Base-by-base conservation (phyloP, 139 green algal genomes). In the Chlamydomonas schloesseri region DNA sequence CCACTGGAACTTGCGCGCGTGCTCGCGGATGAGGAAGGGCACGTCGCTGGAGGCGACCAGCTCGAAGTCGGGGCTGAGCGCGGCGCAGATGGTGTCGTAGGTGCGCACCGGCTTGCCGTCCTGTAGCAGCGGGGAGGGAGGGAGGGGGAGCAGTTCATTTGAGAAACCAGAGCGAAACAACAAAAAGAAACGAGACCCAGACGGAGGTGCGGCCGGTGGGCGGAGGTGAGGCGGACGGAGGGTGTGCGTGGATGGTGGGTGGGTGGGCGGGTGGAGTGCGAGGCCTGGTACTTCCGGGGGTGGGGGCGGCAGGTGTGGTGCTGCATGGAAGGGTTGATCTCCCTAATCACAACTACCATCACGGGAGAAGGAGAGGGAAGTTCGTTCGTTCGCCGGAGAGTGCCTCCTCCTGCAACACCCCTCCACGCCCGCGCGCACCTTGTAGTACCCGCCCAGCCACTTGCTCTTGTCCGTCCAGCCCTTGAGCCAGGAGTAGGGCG, bases 401-500 rank as follows among this genome's bases (percentile, higher is more conserved):
- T n/a, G n/a, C n/a, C 2, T 9, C 71, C 10, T 18, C 71, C 71
- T 11, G 28, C 47, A 0, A 24, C 3, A 21, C 53, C 53, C 53
- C 53, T 58, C 53, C 53, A 58, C 53, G 13, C 53, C 53, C 53
- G n/a, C n/a, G 3, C 82, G 2, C 57, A 81, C 82, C 82, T 88
- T 84, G 81, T 87, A 80, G 74, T 84, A 88, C 14, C 84, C 89
- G 14, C 89, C 89, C 0, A 93, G 76, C 89, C 89, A 93, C 46
- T 89, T 89, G 65, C 20, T 24, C 86, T 89, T 88, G 37, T 82
- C 64, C 2, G 94, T 97, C 86, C 91, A 94, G 29, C 88, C 90
- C 81, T 93, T 89, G 64, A 95, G 87, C 96, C 96, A 98, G 0
- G 89, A 94, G 90, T 95, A 97, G 13, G 95, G 92, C 29, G 89